Evolutionary conservation across 768 basidiomycete genomes (phyloP), one percentile per base, ranked within the genome.

Genomic region (Strobilomyces echinocephalus): DNA sequence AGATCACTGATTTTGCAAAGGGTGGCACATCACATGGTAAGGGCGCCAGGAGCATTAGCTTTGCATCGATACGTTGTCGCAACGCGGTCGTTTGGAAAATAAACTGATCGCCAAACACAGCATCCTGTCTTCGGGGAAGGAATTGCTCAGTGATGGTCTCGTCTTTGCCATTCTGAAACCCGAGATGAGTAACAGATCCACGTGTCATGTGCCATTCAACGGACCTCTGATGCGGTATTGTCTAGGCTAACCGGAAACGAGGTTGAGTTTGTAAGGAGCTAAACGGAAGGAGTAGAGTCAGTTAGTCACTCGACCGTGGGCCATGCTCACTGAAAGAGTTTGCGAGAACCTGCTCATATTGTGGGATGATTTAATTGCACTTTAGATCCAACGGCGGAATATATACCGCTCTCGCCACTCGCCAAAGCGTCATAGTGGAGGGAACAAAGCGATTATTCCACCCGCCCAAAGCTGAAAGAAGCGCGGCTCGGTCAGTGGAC

Each of bases 1-100:
- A 71, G 16, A 69, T 61, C 26, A 60, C 68, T 15, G 68, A 69
- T 55, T 71, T 69, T n/a, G 68, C 69, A 56, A 68, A 59, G 1
- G 69, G 63, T 20, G 60, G 56, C 40, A 36, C 33, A 44, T 70
- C 70, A 42, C 57, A 64, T n/a, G 66, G 57, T 26, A 60, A 36
- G 21, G 64, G 68, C 30, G 69, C 50, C 9, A 66, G 66, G 10
- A 69, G 54, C 39, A 61, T 31, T 1, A 71, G 46, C 43, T 52
- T 71, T 40, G 68, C 69, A 3, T 61, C 57, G 56, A 69, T 59
- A 20, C 62, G 54, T 42, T 60, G 66, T 16, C 50, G 58, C 43
- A 49, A 47, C 6, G 58, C 46, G 39, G 56, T 21, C 16, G 63
- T 60, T 50, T 71, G 62, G 45, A 63, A 68, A 8, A 69, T 49